phyloP scores from a whole-genome alignment of 1,284 basidiomycete species.

The Pseudozyma sp. region DNA sequence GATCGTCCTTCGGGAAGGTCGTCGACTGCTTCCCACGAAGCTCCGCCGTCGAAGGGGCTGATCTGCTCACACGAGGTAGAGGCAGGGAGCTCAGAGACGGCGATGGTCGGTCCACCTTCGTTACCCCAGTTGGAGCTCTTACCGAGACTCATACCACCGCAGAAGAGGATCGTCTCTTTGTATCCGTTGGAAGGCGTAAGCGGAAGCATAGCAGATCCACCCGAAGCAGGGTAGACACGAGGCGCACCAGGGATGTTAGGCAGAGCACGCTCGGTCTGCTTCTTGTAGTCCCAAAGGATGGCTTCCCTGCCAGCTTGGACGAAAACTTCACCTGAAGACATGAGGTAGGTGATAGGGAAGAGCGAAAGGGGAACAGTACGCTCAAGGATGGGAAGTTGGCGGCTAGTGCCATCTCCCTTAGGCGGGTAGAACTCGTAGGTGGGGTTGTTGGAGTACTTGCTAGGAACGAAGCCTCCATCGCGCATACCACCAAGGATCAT shows the following conservation, averaged over 20 bases:
- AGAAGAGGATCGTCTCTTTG: conserved; percentile 60
- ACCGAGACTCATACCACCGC: conserved; percentile 57
- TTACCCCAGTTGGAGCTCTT: conserved; percentile 57
- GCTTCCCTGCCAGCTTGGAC: conserved; percentile 54
- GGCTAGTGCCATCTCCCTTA: conserved; percentile 35
- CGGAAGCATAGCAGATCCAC: conserved; percentile 57
- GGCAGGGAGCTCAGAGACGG: conserved; percentile 47
- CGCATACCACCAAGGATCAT: conserved; percentile 60
- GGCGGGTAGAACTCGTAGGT: conserved; percentile 63
- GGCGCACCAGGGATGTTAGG: conserved; percentile 52
- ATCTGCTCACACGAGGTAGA: conserved; percentile 61
- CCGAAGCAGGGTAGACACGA: conserved; percentile 61
- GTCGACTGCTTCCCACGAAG: conserved; percentile 49
- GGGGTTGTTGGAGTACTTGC: conserved; percentile 50
- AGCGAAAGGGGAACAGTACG: conserved; percentile 61
- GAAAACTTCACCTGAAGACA: conserved; percentile 60
- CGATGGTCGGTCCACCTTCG: conserved; percentile 50
- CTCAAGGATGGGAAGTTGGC: conserved; percentile 38
- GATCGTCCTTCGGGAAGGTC: conserved; percentile 50
- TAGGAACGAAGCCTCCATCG: conserved; percentile 60
- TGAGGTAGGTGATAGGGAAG: conserved; percentile 59
- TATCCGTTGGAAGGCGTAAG: conserved; percentile 56
- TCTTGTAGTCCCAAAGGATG: conserved; percentile 54
- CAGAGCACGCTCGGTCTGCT: conserved; percentile 42
- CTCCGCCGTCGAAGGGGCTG: conserved; percentile 38